phyloP scores from a whole-genome alignment of 1,284 basidiomycete species.

The Singerocomus inundabilis region DNA sequence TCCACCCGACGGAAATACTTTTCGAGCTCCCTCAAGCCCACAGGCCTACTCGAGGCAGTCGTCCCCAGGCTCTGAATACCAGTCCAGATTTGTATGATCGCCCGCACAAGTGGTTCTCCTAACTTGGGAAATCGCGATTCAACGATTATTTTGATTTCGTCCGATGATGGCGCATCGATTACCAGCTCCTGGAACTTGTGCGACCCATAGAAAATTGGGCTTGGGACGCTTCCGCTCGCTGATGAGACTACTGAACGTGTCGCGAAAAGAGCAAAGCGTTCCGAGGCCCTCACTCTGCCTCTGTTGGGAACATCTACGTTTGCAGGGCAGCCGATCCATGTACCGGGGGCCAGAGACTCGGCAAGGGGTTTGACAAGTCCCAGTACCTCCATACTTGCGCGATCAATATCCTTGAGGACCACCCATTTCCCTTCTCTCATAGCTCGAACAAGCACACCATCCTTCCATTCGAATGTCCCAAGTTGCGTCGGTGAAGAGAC shows the following conservation, averaged over 20 bases:
- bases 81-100: constrained; percentile 66
- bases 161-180: constrained; percentile 56
- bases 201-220: constrained; percentile 73
- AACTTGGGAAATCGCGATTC: constrained; percentile 65
- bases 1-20: constrained; percentile 84
- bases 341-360: constrained; percentile 73
- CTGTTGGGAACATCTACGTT: constrained; percentile 69
- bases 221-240: constrained; percentile 44
- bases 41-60: constrained; percentile 51
- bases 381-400: constrained; percentile 83
- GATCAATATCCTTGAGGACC: constrained; percentile 91
- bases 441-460: constrained; percentile 90
- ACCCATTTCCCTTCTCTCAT: constrained; percentile 94
- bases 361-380: constrained; percentile 81
- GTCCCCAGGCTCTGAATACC: constrained; percentile 48
- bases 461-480: constrained; percentile 95
- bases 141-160: constrained; percentile 73
- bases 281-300: constrained; percentile 66
- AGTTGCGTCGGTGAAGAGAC: constrained; percentile 83
- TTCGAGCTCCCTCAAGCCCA: constrained; percentile 85
- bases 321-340: constrained; percentile 76
- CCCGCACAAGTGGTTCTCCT: constrained; percentile 43
- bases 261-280: constrained; percentile 78
- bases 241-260: constrained; percentile 64
- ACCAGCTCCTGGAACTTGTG: constrained; percentile 80